Percentiles rank a stretch among this genome's conserved stretches.
phyloP scores from a whole-genome alignment of 208 protist species.

The Histomonas meleagridis region DNA sequence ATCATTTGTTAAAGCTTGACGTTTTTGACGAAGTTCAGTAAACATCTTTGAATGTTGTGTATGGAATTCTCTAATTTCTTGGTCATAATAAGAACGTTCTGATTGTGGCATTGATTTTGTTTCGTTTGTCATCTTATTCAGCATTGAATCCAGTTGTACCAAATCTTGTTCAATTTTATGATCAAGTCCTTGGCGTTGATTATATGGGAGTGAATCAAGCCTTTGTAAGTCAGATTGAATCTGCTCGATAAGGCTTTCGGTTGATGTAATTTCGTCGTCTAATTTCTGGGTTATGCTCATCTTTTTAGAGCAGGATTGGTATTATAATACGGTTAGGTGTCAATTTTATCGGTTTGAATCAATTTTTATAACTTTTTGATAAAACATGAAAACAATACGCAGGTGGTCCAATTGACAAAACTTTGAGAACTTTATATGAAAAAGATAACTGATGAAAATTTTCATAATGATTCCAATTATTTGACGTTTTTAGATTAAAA shows the following conservation, averaged over 20 bases:
- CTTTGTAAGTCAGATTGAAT: background rate
- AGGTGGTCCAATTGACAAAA: too few relatives aligned
- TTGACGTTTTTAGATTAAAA: too few relatives aligned
- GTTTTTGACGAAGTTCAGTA: slow-evolving; percentile 14
- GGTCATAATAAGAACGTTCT: slow-evolving; percentile 8
- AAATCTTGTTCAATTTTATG: background rate
- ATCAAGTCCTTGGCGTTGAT: background rate
- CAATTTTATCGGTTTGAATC: too few relatives aligned
- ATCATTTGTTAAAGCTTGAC: background rate
- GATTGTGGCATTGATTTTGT: background rate
- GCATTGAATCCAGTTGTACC: background rate
- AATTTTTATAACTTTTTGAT: too few relatives aligned
- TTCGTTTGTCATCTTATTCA: slow-evolving; percentile 9
- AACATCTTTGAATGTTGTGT: background rate
- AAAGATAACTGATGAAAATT: too few relatives aligned
- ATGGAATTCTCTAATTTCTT: background rate
- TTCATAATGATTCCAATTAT: too few relatives aligned
- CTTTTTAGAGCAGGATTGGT: too few relatives aligned
- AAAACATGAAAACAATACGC: too few relatives aligned
- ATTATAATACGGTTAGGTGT: too few relatives aligned
- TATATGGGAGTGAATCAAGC: background rate
- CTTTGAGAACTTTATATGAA: too few relatives aligned
- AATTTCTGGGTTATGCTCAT: too few relatives aligned
- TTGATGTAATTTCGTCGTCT: background rate
- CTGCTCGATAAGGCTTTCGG: background rate